A percentile compares a stretch with the other conserved stretches of the same genome.
Conservation (phyloP, 768 basidiomycete species). For the Roridomyces roridus region DNA sequence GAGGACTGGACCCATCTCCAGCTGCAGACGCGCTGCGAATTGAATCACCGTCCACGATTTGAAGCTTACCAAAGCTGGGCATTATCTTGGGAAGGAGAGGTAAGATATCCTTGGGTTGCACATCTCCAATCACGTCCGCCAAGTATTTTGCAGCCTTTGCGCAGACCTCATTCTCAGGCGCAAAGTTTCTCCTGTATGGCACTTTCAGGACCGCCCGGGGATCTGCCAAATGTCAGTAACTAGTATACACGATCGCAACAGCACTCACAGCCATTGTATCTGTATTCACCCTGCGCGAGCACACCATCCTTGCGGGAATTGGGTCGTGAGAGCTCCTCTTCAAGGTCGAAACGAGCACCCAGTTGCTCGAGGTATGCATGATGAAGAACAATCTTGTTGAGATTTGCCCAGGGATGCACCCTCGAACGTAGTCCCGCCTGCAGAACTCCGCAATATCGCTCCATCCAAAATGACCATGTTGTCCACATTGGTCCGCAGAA, state of each 20-base stretch:
- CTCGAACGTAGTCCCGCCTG: constrained; percentile 20
- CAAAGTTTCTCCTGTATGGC: constrained; percentile 3
- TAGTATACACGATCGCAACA: background rate
- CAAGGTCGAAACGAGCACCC: constrained; percentile 29
- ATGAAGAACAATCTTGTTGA: constrained; percentile 18
- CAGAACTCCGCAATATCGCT: constrained; percentile 31
- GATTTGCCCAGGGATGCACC: constrained; percentile 21
- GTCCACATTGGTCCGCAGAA: constrained; percentile 30
- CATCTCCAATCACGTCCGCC: constrained; percentile 1
- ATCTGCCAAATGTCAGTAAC: constrained; percentile 20
- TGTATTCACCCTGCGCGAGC: background rate
- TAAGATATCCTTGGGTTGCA: background rate
- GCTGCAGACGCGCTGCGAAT: constrained; percentile 21
- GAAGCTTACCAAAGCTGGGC: constrained; percentile 29
- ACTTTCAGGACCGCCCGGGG: constrained; percentile 5
- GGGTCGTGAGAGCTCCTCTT: constrained; percentile 15
- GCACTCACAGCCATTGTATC: constrained; percentile 7
- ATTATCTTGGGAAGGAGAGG: constrained; percentile 18
- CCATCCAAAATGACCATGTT: constrained; percentile 34
- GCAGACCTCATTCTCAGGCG: constrained; percentile 10
- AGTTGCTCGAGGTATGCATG: constrained; percentile 34
- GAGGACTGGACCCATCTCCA: background rate
- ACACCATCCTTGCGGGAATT: background rate
- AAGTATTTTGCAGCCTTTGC: constrained; percentile 27
- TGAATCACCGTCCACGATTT: constrained; percentile 30